Evolutionary conservation across 2,329 filamentous ascomycete species (phyloP).

Genomic region (Cryphonectria naterciae): DNA sequence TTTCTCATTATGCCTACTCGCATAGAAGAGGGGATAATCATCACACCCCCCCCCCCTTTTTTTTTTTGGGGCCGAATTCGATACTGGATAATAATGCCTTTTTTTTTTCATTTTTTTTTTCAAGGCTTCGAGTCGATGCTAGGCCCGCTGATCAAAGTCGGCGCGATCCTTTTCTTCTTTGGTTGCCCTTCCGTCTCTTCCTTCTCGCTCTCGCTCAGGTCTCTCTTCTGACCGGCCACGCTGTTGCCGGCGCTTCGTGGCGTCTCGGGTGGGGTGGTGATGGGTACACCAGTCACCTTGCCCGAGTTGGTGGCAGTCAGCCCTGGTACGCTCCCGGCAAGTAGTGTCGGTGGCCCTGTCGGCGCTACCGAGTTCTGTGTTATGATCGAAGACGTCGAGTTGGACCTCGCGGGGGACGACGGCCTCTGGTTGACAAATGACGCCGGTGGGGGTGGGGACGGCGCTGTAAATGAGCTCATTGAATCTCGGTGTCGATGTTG

Average conservation of each 20-base stretch:
- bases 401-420: slow-evolving; percentile 81
- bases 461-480: slow-evolving; percentile 60
- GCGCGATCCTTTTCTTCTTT: slow-evolving; percentile 73
- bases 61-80: no score
- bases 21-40: no score
- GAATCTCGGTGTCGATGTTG: slow-evolving; percentile 63
- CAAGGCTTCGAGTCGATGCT: slow-evolving; percentile 28
- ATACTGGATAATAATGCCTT: background rate
- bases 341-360: slow-evolving; percentile 67
- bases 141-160: slow-evolving; percentile 56
- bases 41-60: no score
- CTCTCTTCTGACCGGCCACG: slow-evolving; percentile 60
- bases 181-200: slow-evolving; percentile 55
- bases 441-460: slow-evolving; percentile 60
- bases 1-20: background rate
- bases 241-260: slow-evolving; percentile 67
- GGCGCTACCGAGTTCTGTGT: slow-evolving; percentile 60
- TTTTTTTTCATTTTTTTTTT: background rate
- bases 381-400: slow-evolving; percentile 78
- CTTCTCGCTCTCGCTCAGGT: slow-evolving; percentile 59
- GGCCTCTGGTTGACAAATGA: slow-evolving; percentile 68
- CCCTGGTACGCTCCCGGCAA: slow-evolving; percentile 75
- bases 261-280: slow-evolving; percentile 90
- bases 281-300: slow-evolving; percentile 66
- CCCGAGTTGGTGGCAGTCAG: slow-evolving; percentile 75